Evolutionary conservation across 164 flowering plant genomes (phyloP), one percentile per base, ranked within the genome.

Genomic region (Liquidambar formosana): DNA sequence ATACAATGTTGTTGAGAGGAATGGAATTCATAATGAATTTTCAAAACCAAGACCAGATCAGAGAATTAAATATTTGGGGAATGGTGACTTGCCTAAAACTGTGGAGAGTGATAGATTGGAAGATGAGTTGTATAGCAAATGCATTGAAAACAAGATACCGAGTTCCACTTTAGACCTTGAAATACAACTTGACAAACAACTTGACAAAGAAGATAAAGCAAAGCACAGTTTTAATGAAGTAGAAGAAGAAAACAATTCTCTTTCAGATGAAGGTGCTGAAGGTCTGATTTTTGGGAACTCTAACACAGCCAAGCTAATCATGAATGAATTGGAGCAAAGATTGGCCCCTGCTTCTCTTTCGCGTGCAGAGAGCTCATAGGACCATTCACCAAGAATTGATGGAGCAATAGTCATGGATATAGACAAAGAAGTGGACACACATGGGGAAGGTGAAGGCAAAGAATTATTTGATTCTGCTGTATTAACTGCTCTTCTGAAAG

Each of bases 391-490:
- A 59, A 70, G 71, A 71, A 72, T 84, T 63, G 97, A 91, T 73
- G 98, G 94, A 22, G 92, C 90, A 75, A 86, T 94, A 73, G 86
- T 82, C 56, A 80, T 87, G 5, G 99, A 93, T 54, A 89, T 97
- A 1, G 99, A 94, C 63, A 97, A 92, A 73, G 97, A 90, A 77
- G 91, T 65, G 38, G 97, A 89, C 61, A 86, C 90, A 13, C 95
- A 92, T 65, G 97, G 89, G 56, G 97, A 88, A 52, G 91, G 80
- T 22, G 94, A 80, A 25, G 94, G 86, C 19, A 86, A 86, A 58
- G 89, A 88, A 79, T 58, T 91, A 41, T 89, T 93, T 82, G 97
- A 95, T 81, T 86, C 99, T 66, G 86, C 95, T 68, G 91, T 97
- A 12, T 78, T 93, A 80, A 85, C 97, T 69, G 97, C 97, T 61